Base-by-base conservation (phyloP, 441 rosid species). In the Metrosideros polymorpha region DNA sequence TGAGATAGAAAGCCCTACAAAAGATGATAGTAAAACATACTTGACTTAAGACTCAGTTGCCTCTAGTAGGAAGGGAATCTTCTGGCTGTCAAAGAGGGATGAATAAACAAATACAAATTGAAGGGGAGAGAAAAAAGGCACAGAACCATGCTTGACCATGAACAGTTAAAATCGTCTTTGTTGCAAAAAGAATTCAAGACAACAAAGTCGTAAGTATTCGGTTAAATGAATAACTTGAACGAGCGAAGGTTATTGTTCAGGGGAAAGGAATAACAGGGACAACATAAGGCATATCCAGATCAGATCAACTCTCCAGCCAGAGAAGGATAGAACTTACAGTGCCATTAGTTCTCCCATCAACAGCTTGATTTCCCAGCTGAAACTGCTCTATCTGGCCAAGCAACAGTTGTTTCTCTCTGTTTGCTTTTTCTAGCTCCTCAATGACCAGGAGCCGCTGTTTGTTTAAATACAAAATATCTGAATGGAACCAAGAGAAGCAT, bases 391-490 rank as follows among this genome's bases (percentile, higher is more conserved):
- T 88, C 89, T 89, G 91, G 71, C 91, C 93, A 42, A 93, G 87
- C 88, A 95, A 91, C 83, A 88, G 86, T 77, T 88, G 86, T 89
- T 92, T 95, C 90, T 95, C 98, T 83, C 85, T 88, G 85, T 92
- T 92, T 82, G 92, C 87, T 88, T 89, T 88, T 45, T 91, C 86
- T 57, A 94, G 92, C 89, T 95, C 96, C 91, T 93, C 94, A 63
- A 93, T 75, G 87, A 98, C 97, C 88, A 85, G 82, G 53, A 94
- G 57, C 7, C 98, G 93, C 82, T 93, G 98, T 86, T 92, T 95
- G 90, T 95, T 96, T 71, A 96, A 90, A 88, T 88, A 89, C 29
- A 96, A 57, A 82, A 96, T 95, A 89, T 96, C 98, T 96, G 88
- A 86, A 55, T 35, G 85, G 9, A 45, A 87, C 27, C 43, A 71